These are phyloP conservation scores for Claviceps spartinae DNA, from an alignment of 2,329 filamentous ascomycete species.

Conservation along the genomic window DNA sequence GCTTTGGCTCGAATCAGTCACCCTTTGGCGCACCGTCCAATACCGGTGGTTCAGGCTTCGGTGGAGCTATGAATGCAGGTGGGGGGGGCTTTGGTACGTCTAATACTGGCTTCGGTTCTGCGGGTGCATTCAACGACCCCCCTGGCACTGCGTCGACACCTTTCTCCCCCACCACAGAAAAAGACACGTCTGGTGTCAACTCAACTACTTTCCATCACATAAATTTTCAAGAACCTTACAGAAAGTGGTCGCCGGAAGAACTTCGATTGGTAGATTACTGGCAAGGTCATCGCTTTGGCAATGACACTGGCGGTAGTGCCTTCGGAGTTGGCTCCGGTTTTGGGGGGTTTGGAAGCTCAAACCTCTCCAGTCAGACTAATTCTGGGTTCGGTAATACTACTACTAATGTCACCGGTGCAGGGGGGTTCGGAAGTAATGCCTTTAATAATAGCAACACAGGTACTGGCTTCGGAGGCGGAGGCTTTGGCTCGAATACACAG, in stretches of 20 bases:
- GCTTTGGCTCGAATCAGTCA: constrained; percentile 41
- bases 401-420: constrained; percentile 20
- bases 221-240: constrained; percentile 65
- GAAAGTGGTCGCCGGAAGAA: constrained; percentile 83
- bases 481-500: constrained; percentile 26
- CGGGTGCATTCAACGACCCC: constrained; percentile 33
- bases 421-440: constrained; percentile 24
- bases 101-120: constrained; percentile 34
- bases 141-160: constrained; percentile 57
- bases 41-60: constrained; percentile 33
- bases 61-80: constrained; percentile 20
- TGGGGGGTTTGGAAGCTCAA: constrained; percentile 34
- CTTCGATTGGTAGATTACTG: constrained; percentile 75
- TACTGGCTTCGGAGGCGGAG: constrained; percentile 16
- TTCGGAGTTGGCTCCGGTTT: constrained; percentile 54
- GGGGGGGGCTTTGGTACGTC: constrained; percentile 18
- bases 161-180: constrained; percentile 59
- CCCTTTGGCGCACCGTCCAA: constrained; percentile 32
- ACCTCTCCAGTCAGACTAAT: constrained; percentile 14
- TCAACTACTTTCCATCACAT: constrained; percentile 62
- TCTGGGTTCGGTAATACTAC: constrained; percentile 33
- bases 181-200: constrained; percentile 35
- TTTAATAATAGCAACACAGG: constrained; percentile 18
- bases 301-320: constrained; percentile 67
- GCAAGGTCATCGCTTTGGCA: constrained; percentile 73